Base-by-base conservation (phyloP, 1,139 yeast genomes). In the Geotrichum reessii region DNA sequence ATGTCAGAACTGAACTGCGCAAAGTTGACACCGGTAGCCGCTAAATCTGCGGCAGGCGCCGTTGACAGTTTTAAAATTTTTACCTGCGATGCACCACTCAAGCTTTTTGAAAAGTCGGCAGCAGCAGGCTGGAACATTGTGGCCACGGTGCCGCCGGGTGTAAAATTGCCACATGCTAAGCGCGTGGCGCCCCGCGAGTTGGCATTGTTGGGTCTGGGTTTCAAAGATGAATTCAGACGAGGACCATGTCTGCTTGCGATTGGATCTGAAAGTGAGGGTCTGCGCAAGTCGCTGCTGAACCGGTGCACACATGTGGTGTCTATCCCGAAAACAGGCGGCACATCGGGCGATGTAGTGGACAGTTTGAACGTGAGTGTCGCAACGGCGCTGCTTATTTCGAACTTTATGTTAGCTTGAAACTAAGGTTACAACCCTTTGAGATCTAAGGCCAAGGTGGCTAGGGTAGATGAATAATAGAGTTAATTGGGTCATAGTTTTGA, bases 361-460 rank as follows among this genome's bases (percentile, higher is more conserved):
- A 87, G 96, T 24, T 75, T 91, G 65, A 91, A 91, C 69, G 97
- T 89, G 46, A 87, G 95, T 68, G 97, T 91, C 4, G 97, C 97
- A 0, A 81, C 92, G 1, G 95, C 92, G 0, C 69, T 90, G 42
- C 69, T 89, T 56, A 72, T 88, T 31, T 75, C 78, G 48, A 78
- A 76, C 66, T 75, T 80, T 40, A 42, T 57, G 58, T n/a, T 31
- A 11, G 37, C 9, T 12, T 31, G 14, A 31, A 31, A n/a, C 14
- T 28, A 11, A 11, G 33, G 33, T 28, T 28, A n/a, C n/a, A n/a
- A n/a, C n/a, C n/a, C n/a, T n/a, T n/a, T n/a, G n/a, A n/a, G n/a
- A n/a, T n/a, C n/a, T n/a, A n/a, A n/a, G n/a, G n/a, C n/a, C n/a
- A n/a, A n/a, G n/a, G n/a, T n/a, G n/a, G n/a, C n/a, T n/a, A n/a